Evolutionary conservation across 805 yeast species (phyloP).

Genomic region (Pichia paraexigua): DNA sequence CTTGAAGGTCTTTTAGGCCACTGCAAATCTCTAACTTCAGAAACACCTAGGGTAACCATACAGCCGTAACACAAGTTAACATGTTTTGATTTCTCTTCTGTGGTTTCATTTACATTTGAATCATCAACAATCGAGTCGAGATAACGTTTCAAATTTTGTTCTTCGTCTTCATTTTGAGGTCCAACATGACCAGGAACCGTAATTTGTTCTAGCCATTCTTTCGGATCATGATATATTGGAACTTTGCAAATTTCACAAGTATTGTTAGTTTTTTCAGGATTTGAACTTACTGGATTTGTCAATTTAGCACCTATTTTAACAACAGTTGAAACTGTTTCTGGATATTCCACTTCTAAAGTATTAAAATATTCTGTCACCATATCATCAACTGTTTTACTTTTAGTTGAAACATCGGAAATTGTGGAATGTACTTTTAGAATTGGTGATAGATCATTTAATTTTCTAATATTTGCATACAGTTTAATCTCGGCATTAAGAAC

Average conservation of each 20-base stretch:
- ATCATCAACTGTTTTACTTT: conserved; percentile 75
- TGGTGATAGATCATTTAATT: conserved; percentile 30
- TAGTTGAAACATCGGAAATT: conserved; percentile 36
- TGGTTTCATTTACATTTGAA: neutral
- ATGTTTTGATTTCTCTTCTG: neutral
- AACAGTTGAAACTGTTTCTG: conserved; percentile 87
- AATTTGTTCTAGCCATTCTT: conserved; percentile 59
- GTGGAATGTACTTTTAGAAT: neutral
- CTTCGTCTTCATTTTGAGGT: conserved; percentile 36
- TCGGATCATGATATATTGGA: conserved; percentile 48
- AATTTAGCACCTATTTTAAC: conserved; percentile 82
- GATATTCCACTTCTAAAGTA: conserved; percentile 67
- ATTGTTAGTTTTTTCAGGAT: conserved; percentile 20
- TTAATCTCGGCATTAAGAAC: conserved; percentile 60
- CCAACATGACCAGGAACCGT: conserved; percentile 54
- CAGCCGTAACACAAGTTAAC: conserved; percentile 72
- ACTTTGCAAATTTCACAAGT: conserved; percentile 52
- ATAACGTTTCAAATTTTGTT: conserved; percentile 22
- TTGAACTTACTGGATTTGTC: conserved; percentile 31
- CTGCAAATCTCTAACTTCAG: conserved; percentile 19
- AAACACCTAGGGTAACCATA: conserved; percentile 49
- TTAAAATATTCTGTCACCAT: conserved; percentile 66
- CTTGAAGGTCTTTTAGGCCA: conserved; percentile 26
- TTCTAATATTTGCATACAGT: conserved; percentile 41
- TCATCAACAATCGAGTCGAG: conserved; percentile 6